Evolutionary conservation across 345 rosid genomes (phyloP).

Genomic region (Pelargonium nanum): DNA sequence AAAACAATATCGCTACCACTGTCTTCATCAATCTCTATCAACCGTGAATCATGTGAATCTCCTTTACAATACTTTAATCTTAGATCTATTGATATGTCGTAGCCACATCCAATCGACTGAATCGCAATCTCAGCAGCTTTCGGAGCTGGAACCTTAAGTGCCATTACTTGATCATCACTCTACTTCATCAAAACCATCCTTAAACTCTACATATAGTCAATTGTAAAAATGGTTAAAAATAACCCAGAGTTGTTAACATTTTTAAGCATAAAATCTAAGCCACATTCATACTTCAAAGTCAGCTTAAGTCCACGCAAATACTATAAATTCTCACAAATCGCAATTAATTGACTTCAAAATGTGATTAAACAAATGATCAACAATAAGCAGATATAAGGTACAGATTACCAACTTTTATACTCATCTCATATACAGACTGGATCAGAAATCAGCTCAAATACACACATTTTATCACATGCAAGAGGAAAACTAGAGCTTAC

Average conservation of each 20-base stretch:
- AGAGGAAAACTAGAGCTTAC: no score
- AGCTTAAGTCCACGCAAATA: background rate
- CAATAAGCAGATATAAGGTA: no score
- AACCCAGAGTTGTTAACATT: background rate
- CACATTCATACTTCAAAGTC: background rate
- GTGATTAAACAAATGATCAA: no score
- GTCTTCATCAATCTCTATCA: conserved; percentile 62
- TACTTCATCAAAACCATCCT: conserved; percentile 9
- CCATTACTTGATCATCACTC: conserved; percentile 51
- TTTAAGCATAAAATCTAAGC: background rate
- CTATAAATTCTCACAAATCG: no score
- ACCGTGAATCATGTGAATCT: conserved; percentile 32
- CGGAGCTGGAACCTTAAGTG: conserved; percentile 51
- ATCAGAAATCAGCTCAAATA: no score
- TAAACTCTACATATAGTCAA: conserved; percentile 13
- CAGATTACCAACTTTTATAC: no score
- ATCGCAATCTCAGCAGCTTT: conserved; percentile 89
- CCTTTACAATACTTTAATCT: conserved; percentile 77
- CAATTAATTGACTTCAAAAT: no score
- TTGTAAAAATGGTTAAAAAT: background rate
- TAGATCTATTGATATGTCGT: conserved; percentile 64
- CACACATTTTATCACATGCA: no score
- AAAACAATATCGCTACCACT: conserved; percentile 50
- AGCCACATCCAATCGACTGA: conserved; percentile 77
- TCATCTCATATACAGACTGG: no score